Conservation (phyloP, 805 yeast genomes). For the Saturnispora galanensis region DNA sequence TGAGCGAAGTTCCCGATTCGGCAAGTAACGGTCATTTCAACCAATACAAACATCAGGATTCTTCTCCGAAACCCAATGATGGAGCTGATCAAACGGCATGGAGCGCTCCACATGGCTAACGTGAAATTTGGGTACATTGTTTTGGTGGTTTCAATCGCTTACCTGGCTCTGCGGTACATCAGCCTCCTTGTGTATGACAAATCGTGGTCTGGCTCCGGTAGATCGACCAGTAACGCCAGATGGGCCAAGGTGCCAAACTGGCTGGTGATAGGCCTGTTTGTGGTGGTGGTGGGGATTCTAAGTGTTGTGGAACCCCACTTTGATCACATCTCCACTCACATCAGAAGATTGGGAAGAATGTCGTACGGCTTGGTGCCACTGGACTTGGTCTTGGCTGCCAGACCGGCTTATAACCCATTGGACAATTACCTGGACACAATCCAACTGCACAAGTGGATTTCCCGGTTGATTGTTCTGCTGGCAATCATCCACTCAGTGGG, state of each 20-base stretch:
- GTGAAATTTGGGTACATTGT: slow-evolving; percentile 51
- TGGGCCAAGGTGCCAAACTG: slow-evolving; percentile 1
- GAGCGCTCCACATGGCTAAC: slow-evolving; percentile 44
- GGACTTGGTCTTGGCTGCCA: slow-evolving; percentile 42
- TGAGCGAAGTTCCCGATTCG: too few species aligned
- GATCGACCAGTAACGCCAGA: slow-evolving; percentile 25
- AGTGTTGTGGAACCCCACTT: slow-evolving; percentile 27
- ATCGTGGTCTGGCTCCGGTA: slow-evolving; percentile 31
- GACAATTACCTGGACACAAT: slow-evolving; percentile 46
- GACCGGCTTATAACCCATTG: slow-evolving; percentile 42
- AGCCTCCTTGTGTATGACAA: slow-evolving; percentile 16
- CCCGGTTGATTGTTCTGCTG: slow-evolving; percentile 42
- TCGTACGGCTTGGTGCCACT: slow-evolving; percentile 50
- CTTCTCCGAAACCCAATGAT: not conserved
- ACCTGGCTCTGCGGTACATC: slow-evolving; percentile 28
- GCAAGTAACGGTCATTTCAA: too few species aligned
- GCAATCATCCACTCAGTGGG: slow-evolving; percentile 44
- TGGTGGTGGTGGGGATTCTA: not conserved
- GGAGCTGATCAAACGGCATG: slow-evolving; percentile 34
- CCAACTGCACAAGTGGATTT: slow-evolving; percentile 61
- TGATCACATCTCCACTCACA: slow-evolving; percentile 26
- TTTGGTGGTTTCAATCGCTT: slow-evolving; percentile 32
- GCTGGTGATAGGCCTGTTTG: not conserved
- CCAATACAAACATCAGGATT: too few species aligned
- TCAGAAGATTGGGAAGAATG: slow-evolving; percentile 55